Conservation (phyloP, 2,329 filamentous ascomycete species). For the Pseudodiploospora longispora region DNA sequence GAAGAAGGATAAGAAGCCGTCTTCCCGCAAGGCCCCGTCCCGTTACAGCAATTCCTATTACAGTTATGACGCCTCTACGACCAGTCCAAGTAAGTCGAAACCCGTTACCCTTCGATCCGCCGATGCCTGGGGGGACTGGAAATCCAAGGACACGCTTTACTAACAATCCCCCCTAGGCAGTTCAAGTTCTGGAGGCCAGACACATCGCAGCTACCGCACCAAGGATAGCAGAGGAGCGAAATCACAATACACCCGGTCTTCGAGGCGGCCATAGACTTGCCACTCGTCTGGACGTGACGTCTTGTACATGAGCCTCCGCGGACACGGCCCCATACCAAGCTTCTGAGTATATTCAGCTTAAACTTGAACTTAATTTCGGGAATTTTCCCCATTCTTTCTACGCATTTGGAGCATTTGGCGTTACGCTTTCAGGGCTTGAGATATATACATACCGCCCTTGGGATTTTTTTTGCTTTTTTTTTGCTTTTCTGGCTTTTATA, state of each 20-base stretch:
- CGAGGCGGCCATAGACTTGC: constrained; percentile 12
- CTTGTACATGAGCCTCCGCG: constrained; percentile 7
- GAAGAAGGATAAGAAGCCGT: constrained; percentile 40
- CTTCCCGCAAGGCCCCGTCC: constrained; percentile 29
- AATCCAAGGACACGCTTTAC: constrained; percentile 4
- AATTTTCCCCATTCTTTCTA: not conserved
- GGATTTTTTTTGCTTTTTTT: constrained; percentile 1
- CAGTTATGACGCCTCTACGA: constrained; percentile 37
- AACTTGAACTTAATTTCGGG: too few relatives aligned
- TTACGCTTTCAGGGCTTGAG: not conserved
- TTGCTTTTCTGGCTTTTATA: not conserved
- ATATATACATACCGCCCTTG: not conserved
- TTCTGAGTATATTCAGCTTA: too few relatives aligned
- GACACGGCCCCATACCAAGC: too few relatives aligned
- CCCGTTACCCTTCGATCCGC: not conserved
- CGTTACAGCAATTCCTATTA: constrained; percentile 47
- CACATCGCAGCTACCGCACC: constrained; percentile 24
- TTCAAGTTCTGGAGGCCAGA: constrained; percentile 37
- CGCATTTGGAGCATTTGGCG: not conserved
- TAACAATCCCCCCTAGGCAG: constrained; percentile 30
- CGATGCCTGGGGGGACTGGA: not conserved
- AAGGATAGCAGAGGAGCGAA: constrained; percentile 22
- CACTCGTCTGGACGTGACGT: constrained; percentile 4
- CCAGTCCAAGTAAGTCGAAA: constrained; percentile 42
- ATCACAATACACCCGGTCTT: constrained; percentile 24